A percentile compares a stretch with the other conserved stretches of the same genome.
phyloP scores from a whole-genome alignment of 208 protist genomes.

The Trichomonas gallinae region DNA sequence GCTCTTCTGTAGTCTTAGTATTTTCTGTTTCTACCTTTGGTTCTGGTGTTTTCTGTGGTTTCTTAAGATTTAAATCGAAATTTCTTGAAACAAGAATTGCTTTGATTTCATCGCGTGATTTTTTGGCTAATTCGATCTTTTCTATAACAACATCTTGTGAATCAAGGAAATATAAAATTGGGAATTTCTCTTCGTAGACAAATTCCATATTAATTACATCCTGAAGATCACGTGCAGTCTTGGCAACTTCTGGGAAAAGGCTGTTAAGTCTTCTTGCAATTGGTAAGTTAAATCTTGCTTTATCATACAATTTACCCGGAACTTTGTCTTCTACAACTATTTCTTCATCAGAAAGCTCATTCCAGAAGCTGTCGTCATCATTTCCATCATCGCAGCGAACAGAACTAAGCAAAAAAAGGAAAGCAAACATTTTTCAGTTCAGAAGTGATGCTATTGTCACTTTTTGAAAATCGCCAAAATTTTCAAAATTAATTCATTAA shows the following conservation, averaged over 20 bases:
- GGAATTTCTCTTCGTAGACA: not conserved
- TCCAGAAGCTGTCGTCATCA: not conserved
- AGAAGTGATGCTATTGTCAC: not conserved
- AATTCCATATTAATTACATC: not conserved
- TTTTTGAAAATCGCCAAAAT: too few species aligned
- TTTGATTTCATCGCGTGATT: not conserved
- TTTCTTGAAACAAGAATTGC: not conserved
- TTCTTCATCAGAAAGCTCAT: not conserved
- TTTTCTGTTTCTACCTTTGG: not conserved
- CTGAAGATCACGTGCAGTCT: not conserved
- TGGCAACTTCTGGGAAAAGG: not conserved
- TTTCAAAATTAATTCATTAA: too few species aligned
- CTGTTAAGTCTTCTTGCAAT: not conserved
- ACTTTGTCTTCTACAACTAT: constrained; percentile 5
- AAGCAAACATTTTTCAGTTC: not conserved
- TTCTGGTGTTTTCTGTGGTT: not conserved
- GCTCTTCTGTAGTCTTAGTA: not conserved
- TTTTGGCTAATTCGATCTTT: not conserved
- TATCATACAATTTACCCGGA: not conserved
- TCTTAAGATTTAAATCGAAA: not conserved
- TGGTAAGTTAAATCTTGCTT: not conserved
- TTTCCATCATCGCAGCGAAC: not conserved
- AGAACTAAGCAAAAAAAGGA: not conserved
- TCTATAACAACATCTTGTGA: not conserved
- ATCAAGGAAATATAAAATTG: not conserved